These are phyloP conservation scores for Phytophthora gonapodyides DNA, from an alignment of 352 stramenopile genomes.

Conservation along the genomic window DNA sequence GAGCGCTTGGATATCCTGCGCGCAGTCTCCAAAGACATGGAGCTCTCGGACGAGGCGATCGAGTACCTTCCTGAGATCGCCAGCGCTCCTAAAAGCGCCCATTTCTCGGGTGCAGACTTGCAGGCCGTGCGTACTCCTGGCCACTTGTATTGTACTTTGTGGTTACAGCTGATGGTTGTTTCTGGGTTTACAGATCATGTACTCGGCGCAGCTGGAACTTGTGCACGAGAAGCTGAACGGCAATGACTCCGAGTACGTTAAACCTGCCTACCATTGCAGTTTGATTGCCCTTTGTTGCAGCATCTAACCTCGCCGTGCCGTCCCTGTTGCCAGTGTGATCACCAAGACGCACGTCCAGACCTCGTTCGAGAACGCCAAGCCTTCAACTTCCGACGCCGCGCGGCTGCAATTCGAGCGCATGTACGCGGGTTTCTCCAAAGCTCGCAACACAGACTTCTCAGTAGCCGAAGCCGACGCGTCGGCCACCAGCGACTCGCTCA, in stretches of 20 bases:
- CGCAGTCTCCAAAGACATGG: conserved; percentile 79
- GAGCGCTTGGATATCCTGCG: conserved; percentile 84
- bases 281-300: conserved; percentile 1
- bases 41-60: conserved; percentile 63
- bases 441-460: conserved; percentile 71
- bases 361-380: conserved; percentile 68
- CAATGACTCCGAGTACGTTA: conserved; percentile 55
- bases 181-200: conserved; percentile 74
- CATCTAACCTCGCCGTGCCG: too few relatives aligned
- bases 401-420: conserved; percentile 71
- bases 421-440: conserved; percentile 72
- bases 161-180: conserved; percentile 1
- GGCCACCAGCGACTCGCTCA: conserved; percentile 50
- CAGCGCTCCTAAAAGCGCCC: conserved; percentile 60
- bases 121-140: conserved; percentile 73
- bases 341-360: conserved; percentile 58
- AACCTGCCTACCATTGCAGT: background rate
- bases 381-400: conserved; percentile 65
- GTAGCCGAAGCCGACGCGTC: conserved; percentile 56
- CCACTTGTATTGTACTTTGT: background rate
- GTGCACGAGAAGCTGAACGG: conserved; percentile 90
- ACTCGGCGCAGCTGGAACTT: conserved; percentile 93
- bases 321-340: conserved; percentile 44
- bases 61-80: conserved; percentile 81
- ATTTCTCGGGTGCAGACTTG: conserved; percentile 94